These are phyloP conservation scores for Grigorovia transvaalensis DNA, from an alignment of 805 yeast genomes.

Conservation along the genomic window DNA sequence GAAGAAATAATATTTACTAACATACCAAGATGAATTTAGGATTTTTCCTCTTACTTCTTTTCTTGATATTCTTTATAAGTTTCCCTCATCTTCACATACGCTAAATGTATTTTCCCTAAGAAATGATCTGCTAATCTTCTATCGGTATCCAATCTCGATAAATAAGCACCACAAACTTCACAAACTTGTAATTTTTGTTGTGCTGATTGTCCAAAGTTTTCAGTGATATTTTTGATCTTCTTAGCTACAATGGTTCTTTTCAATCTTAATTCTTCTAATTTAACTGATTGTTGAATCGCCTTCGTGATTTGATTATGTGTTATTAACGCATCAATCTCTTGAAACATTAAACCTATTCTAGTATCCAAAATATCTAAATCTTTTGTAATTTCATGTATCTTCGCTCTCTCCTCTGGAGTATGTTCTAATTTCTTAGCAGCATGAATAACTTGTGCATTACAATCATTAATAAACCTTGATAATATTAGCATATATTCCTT, in stretches of 20 bases:
- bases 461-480: conserved; percentile 50
- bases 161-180: conserved; percentile 78
- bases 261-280: conserved; percentile 35
- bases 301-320: conserved; percentile 40
- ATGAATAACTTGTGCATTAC: conserved; percentile 51
- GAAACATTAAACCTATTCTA: conserved; percentile 52
- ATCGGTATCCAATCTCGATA: conserved; percentile 79
- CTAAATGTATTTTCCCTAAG: conserved; percentile 76
- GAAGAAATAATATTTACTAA: not conserved
- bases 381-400: conserved; percentile 42
- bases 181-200: conserved; percentile 89
- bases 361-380: conserved; percentile 54
- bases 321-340: conserved; percentile 50
- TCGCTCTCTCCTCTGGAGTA: conserved; percentile 63
- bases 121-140: conserved; percentile 84
- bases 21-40: not conserved
- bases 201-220: conserved; percentile 70
- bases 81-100: conserved; percentile 66
- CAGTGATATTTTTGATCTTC: conserved; percentile 50
- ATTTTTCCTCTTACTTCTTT: not conserved
- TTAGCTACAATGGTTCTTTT: conserved; percentile 45
- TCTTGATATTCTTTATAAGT: conserved; percentile 28
- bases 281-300: conserved; percentile 40
- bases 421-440: conserved; percentile 54
- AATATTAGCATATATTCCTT: conserved; percentile 37